A percentile compares a stretch with the other conserved stretches of the same genome.
phyloP scores from a whole-genome alignment of 2,329 filamentous ascomycete genomes.

The Botryotinia calthae region DNA sequence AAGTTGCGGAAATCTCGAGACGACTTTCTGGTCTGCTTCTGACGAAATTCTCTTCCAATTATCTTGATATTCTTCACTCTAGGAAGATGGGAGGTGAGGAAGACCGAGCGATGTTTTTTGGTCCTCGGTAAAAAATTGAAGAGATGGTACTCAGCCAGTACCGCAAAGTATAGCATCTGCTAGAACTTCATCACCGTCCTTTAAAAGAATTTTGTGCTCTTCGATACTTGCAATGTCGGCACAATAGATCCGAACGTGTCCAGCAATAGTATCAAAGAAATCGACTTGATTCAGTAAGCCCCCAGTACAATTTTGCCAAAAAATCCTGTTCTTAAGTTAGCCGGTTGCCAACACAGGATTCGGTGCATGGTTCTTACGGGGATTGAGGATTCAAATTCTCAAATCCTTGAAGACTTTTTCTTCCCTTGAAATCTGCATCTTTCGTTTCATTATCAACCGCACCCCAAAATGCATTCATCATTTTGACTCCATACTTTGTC shows the following conservation, averaged over 20 bases:
- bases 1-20: neutral
- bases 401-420: constrained; percentile 31
- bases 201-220: neutral
- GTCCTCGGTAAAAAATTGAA: neutral
- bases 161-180: neutral
- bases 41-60: neutral
- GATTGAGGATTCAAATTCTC: constrained; percentile 33
- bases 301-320: constrained; percentile 35
- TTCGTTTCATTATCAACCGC: constrained; percentile 30
- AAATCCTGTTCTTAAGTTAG: constrained; percentile 27
- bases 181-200: neutral
- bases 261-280: constrained; percentile 33
- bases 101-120: neutral
- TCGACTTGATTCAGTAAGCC: constrained; percentile 34
- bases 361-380: constrained; percentile 24
- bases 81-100: neutral
- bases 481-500: constrained; percentile 25
- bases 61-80: too few relatives aligned
- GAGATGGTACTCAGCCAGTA: neutral
- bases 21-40: neutral
- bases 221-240: neutral
- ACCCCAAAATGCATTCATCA: constrained; percentile 29
- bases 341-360: neutral
- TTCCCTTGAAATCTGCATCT: constrained; percentile 30
- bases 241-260: constrained; percentile 20